Evolutionary conservation across 75 land plant genomes (phyloP), one percentile per base, ranked within the genome.

Genomic region (Cunninghamia lanceolata): DNA sequence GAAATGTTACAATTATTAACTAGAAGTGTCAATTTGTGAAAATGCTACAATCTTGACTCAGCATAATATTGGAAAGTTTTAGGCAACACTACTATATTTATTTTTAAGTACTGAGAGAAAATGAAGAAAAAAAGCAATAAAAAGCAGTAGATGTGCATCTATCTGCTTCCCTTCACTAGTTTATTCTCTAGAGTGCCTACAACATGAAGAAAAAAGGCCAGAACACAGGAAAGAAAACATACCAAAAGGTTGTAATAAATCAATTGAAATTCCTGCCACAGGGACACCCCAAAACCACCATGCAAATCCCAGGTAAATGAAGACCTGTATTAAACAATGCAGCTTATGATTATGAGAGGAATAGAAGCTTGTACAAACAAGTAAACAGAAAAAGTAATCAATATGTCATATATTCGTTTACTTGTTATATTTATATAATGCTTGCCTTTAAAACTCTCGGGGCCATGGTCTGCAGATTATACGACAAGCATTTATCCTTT

Each of bases 161-260:
- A 70, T 70, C 34, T 70, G 74, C 74, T 70, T 70, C 34, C 74
- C 1, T 71, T 71, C 34, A 2, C 75, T 71, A 71, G 75, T 71
- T 32, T 71, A 71, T 71, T 8, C 34, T 32, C 13, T 71, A 34
- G 4, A 71, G 36, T 71, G 36, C 36, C 35, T 11, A 71, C 36
- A 71, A 71, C 3, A 25, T 9, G 38, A 71, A 71, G 75, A 34
- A 71, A 42, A 46, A 50, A 86, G 9, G 56, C 4, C n/a, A 63
- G 4, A 43, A 87, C 6, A 47, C 47, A 40, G 68, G 39, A 53
- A 86, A 50, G 76, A 36, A 39, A 68, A 38, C 86, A 35, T 86
- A 91, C 93, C 93, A 85, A 91, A 85, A 6, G 93, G 93, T 35
- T 88, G 89, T 45, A 91, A 21, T 14, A 86, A 82, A 63, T 86